Evolutionary conservation across 2,329 filamentous ascomycete genomes (phyloP).

Genomic region (Xylariomycetidae sp.): DNA sequence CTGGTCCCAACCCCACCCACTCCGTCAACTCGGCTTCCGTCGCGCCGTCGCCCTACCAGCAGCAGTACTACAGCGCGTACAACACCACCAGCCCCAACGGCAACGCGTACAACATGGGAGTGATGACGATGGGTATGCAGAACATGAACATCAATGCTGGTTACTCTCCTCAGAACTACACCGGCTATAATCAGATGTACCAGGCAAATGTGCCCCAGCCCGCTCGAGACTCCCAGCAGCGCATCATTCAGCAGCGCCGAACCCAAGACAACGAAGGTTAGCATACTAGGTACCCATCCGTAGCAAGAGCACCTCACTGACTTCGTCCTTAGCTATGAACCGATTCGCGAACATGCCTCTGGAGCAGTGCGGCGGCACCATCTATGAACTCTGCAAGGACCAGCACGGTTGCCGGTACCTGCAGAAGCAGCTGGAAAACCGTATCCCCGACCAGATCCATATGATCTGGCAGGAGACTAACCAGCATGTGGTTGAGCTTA

Average conservation of each 20-base stretch:
- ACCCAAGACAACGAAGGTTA: constrained; percentile 67
- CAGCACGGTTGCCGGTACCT: constrained; percentile 96
- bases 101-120: constrained; percentile 38
- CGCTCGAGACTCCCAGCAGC: constrained; percentile 67
- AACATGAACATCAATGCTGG: constrained; percentile 51
- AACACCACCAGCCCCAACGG: constrained; percentile 23
- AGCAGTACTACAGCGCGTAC: constrained; percentile 26
- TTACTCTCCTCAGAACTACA: constrained; percentile 53
- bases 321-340: constrained; percentile 50
- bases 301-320: constrained; percentile 4
- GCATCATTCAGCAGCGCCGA: constrained; percentile 69
- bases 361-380: constrained; percentile 73
- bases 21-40: constrained; percentile 6
- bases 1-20: constrained; percentile 8
- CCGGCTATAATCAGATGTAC: constrained; percentile 49
- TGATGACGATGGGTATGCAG: constrained; percentile 64
- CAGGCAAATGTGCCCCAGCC: constrained; percentile 40
- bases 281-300: constrained; percentile 12
- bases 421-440: constrained; percentile 95
- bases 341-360: constrained; percentile 80
- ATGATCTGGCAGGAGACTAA: constrained; percentile 94
- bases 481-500: constrained; percentile 89
- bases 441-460: constrained; percentile 73
- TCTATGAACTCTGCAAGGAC: constrained; percentile 91
- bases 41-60: constrained; percentile 15